These are phyloP conservation scores for Vickermania spadyakhi DNA, from an alignment of 208 protist species.

Conservation along the genomic window DNA sequence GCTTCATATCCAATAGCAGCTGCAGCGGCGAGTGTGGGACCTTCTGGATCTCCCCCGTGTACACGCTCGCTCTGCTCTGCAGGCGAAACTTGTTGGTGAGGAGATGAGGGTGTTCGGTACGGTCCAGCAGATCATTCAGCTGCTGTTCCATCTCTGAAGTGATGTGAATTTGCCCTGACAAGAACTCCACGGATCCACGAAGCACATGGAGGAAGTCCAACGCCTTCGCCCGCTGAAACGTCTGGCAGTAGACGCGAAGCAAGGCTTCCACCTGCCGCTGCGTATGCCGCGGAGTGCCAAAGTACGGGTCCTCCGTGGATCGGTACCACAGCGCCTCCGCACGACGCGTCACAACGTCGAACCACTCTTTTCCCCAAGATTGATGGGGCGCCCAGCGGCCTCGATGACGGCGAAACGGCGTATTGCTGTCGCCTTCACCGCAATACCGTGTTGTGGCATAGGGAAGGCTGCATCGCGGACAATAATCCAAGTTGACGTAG, in stretches of 20 bases:
- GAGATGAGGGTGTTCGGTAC: constrained; percentile 68
- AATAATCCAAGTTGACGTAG: constrained; percentile 73
- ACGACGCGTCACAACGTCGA: constrained; percentile 74
- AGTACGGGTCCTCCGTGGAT: constrained; percentile 81
- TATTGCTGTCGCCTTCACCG: constrained; percentile 71
- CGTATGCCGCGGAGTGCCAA: constrained; percentile 61
- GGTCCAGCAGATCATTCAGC: constrained; percentile 64
- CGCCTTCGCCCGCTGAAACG: constrained; percentile 72
- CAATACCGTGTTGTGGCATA: constrained; percentile 77
- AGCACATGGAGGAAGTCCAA: constrained; percentile 69
- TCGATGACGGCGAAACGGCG: constrained; percentile 74
- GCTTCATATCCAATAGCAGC: constrained; percentile 82
- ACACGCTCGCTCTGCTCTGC: constrained; percentile 37
- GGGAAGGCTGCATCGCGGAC: constrained; percentile 81
- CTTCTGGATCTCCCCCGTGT: constrained; percentile 56
- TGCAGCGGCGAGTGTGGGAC: constrained; percentile 74
- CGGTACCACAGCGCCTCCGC: constrained; percentile 85
- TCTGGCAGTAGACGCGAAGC: constrained; percentile 64
- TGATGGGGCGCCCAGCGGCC: constrained; percentile 83
- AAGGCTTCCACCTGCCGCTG: constrained; percentile 78
- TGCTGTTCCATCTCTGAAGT: constrained; percentile 47
- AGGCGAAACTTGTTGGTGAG: constrained; percentile 74
- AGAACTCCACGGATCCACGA: constrained; percentile 65
- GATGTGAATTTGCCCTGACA: constrained; percentile 45
- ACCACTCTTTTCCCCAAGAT: constrained; percentile 80